Percentiles rank a stretch among this genome's conserved stretches.
Conservation (phyloP, 306 rosid species). For the Neltuma alba region DNA sequence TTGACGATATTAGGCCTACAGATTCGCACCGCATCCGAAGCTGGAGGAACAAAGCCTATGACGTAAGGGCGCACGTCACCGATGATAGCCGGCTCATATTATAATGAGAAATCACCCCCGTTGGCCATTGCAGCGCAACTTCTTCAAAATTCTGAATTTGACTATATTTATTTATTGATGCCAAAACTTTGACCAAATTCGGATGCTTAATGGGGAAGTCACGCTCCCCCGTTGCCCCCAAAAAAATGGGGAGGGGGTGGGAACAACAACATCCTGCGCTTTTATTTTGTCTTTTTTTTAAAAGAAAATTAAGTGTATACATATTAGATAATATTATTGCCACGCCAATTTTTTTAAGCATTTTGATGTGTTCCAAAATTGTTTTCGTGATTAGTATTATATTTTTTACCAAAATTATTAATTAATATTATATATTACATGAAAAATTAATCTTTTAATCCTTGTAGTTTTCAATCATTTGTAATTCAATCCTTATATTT, state of each 20-base stretch:
- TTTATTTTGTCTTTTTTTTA: no score
- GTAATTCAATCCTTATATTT: no score
- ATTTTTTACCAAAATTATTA: no score
- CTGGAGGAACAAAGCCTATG: not conserved
- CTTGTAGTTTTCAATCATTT: no score
- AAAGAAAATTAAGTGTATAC: no score
- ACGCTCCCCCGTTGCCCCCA: not conserved
- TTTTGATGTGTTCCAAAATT: no score
- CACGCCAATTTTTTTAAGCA: no score
- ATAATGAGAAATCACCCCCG: not conserved
- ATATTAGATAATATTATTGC: no score
- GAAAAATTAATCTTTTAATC: no score
- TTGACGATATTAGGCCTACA: not conserved
- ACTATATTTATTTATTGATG: not conserved
- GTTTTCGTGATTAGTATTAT: no score
- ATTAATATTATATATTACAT: no score
- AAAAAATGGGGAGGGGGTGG: not conserved
- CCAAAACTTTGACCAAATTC: not conserved
- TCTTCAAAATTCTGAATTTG: not conserved
- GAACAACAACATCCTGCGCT: no score
- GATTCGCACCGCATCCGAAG: not conserved
- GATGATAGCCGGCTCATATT: not conserved
- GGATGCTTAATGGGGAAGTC: not conserved
- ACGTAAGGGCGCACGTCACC: conserved; percentile 15
- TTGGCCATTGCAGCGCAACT: not conserved